phyloP scores from a whole-genome alignment of 441 rosid genomes.

The Adansonia gregorii region DNA sequence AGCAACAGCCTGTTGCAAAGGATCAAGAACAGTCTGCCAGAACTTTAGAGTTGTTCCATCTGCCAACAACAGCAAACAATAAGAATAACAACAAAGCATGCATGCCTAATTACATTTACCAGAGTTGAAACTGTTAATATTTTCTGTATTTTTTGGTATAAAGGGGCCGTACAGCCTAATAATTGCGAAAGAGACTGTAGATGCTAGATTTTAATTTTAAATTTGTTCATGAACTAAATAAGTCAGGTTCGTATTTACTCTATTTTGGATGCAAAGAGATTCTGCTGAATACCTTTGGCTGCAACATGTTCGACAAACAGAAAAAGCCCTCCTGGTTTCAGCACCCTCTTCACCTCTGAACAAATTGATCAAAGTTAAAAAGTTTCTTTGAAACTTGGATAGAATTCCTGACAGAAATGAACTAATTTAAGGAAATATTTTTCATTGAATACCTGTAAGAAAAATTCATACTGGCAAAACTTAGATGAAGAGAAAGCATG shows the following conservation, averaged over 20 bases:
- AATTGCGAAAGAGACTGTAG: too few relatives aligned
- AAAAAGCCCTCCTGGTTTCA: conserved; percentile 80
- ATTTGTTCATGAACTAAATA: not conserved
- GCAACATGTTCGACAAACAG: conserved; percentile 90
- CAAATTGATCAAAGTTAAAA: conserved; percentile 13
- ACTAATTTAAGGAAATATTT: not conserved
- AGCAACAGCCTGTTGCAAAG: conserved; percentile 66
- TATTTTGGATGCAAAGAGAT: not conserved
- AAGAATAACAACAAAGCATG: not conserved
- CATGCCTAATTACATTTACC: not conserved
- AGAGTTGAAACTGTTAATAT: not conserved
- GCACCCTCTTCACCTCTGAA: conserved; percentile 79
- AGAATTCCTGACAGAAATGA: not conserved
- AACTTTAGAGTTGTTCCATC: conserved; percentile 76
- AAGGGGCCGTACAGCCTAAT: too few relatives aligned
- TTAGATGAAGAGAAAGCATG: not conserved
- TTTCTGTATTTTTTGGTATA: not conserved
- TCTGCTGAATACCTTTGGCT: conserved; percentile 61
- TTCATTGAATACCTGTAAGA: not conserved
- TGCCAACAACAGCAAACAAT: conserved; percentile 26
- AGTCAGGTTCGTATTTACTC: not conserved
- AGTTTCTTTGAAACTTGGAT: not conserved
- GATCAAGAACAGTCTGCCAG: conserved; percentile 64
- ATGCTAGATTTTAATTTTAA: not conserved
- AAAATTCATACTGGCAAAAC: not conserved